These are phyloP conservation scores for Saccharata proteae DNA, from an alignment of 2,329 filamentous ascomycete species.

Conservation along the genomic window DNA sequence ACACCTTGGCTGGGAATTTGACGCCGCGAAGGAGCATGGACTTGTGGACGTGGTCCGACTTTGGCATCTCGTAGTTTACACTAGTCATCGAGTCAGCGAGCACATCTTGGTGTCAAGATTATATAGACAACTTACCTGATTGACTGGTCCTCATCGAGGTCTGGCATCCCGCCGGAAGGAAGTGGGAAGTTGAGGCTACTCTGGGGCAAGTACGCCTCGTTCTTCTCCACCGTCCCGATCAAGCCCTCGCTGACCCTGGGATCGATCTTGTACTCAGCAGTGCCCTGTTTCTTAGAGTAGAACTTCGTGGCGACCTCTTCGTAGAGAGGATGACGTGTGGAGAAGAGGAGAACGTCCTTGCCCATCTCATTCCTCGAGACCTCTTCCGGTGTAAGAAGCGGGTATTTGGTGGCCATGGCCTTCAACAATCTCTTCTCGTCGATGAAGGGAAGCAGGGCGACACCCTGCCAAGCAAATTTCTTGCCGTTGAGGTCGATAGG, in stretches of 20 bases:
- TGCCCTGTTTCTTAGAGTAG: slow-evolving; percentile 77
- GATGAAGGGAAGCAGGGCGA: slow-evolving; percentile 89
- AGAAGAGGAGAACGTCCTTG: slow-evolving; percentile 71
- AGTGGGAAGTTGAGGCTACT: slow-evolving; percentile 69
- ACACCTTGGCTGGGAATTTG: slow-evolving; percentile 55
- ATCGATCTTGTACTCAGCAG: slow-evolving; percentile 58
- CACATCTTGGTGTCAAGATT: not conserved
- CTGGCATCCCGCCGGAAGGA: slow-evolving; percentile 56
- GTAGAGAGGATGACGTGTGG: slow-evolving; percentile 74
- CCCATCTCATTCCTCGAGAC: slow-evolving; percentile 66
- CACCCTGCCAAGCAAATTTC: slow-evolving; percentile 96
- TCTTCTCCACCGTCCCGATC: slow-evolving; percentile 68
- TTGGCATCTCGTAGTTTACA: slow-evolving; percentile 76
- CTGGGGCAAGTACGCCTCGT: slow-evolving; percentile 74
- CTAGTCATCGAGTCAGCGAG: slow-evolving; percentile 33
- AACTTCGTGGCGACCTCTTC: slow-evolving; percentile 74
- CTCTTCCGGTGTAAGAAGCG: slow-evolving; percentile 65
- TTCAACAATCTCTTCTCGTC: slow-evolving; percentile 75
- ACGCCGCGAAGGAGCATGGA: slow-evolving; percentile 87
- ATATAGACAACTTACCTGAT: slow-evolving; percentile 51
- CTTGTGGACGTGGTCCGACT: slow-evolving; percentile 63
- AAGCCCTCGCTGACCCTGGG: slow-evolving; percentile 65
- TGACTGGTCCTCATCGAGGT: slow-evolving; percentile 74
- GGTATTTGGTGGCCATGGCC: slow-evolving; percentile 75
- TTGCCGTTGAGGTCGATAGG: slow-evolving; percentile 91